Base-by-base conservation (phyloP, 2,329 filamentous ascomycete species). In the Beauveria asiatica region DNA sequence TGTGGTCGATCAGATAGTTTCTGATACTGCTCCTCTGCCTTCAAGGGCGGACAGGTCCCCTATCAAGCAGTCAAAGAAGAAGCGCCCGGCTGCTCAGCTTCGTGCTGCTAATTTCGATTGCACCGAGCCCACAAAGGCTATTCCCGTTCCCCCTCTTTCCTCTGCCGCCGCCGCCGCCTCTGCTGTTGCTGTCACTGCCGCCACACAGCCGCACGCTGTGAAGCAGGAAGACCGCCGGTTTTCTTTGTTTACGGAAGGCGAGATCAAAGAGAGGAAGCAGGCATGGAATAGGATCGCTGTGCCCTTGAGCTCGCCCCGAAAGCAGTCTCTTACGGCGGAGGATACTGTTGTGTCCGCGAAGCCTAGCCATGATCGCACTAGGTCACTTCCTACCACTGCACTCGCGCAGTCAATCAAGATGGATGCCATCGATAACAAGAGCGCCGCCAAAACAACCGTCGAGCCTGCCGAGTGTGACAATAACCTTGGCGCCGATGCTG, bases 201-300 rank as follows among this genome's bases (percentile, higher is more conserved):
- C 44, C 6, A 21, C 44, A 5, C 17, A 39, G 37, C 53, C 41
- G 23, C 37, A 6, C 9, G 19, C 19, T 19, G 41, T 48, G 5
- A 16, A 37, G 19, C 45, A 54, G 16, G 41, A 53, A 30, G 16
- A 5, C 2, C 44, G 11, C 11, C 57, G 25, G 25, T 42, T 62
- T 19, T 67, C 68, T 44, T 52, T 61, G 5, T 72, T 72, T 42
- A 71, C 72, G 13, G 65, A 68, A 49, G 62, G 69, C 52, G 63
- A 74, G 59, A 70, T 72, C 39, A 67, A 68, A 62, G 65, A 64
- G 44, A 68, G 72, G 59, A 68, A 64, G 62, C 64, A 67, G 66
- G 67, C 66, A 56, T 72, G 70, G 70, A 65, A 70, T 66, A 72
- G 66, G 60, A 73, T 74, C 63, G 62, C 68, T 44, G 69, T 73